Evolutionary conservation across 257 asterid species (phyloP), one percentile per base, ranked within the genome.

Genomic region (Buddleja alternifolia): DNA sequence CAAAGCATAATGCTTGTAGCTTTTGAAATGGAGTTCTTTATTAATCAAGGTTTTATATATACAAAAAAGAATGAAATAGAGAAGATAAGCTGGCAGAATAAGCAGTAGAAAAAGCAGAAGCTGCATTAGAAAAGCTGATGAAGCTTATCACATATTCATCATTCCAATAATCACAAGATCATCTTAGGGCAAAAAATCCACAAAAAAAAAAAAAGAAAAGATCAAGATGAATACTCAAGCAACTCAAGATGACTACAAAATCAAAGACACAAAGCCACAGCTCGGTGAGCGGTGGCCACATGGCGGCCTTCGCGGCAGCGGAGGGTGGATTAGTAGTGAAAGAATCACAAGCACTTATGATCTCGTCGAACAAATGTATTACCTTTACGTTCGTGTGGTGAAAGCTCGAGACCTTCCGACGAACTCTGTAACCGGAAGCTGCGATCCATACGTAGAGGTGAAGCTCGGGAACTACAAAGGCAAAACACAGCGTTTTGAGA

Each of bases 351-450:
- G 88, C 75, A 84, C 97, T 4, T 90, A 88, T 71, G 97, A 90
- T 70, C 96, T 90, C 24, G 97, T 90, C n/a, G 97, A 90, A 24
- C 93, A 90, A 75, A 86, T 83, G 93, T 70, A 84, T 52, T 88
- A 84, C 59, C 89, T 90, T 4, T 90, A 86, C 53, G 96, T 90
- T 20, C 90, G 93, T 19, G 97, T 90, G 1, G 95, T 84, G 10
- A 90, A 79, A 57, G 97, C 91, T 19, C 82, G 80, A 8, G 87
- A 85, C 63, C 82, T 90, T 6, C 90, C 90, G 0, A 67, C 88
- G 0, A 86, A 82, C 69, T 75, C 90, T 8, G 70, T 88, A 32
- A 73, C 89, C 7, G 94, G 91, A 34, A 84, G 77, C 70, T 86
- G 95, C 36, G 95, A 90, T 71, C 97, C 95, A 0, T 88, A 84